phyloP scores from a whole-genome alignment of 192 early-diverging fungal genomes.

The Paraglomus occultum region DNA sequence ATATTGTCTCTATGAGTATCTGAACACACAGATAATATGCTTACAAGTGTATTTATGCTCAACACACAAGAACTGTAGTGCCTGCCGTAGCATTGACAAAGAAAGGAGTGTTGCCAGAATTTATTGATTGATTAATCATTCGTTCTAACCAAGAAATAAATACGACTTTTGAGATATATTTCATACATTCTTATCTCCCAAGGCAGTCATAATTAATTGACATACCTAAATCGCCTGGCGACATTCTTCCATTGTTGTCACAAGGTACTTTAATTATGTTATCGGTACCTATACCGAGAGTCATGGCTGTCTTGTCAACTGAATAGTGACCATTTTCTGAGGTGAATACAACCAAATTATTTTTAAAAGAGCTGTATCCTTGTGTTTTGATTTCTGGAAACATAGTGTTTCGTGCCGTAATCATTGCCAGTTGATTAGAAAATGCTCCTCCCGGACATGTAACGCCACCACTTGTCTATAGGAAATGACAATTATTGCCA shows the following conservation, averaged over 20 bases:
- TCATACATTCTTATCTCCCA: too few relatives aligned
- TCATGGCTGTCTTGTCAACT: conserved; percentile 71
- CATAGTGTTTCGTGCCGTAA: conserved; percentile 65
- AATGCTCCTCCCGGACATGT: conserved; percentile 74
- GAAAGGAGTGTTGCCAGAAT: conserved; percentile 59
- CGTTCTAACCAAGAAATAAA: conserved; percentile 34
- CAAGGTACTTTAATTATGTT: conserved; percentile 64
- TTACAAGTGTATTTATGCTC: background rate
- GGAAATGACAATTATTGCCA: conserved; percentile 29
- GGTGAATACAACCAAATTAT: conserved; percentile 62
- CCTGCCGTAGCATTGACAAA: conserved; percentile 83
- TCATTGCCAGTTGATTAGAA: conserved; percentile 73
- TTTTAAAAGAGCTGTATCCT: conserved; percentile 48
- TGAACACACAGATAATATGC: background rate
- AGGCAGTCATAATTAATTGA: background rate
- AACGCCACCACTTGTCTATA: conserved; percentile 53
- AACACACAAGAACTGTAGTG: conserved; percentile 69
- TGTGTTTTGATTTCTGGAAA: conserved; percentile 60
- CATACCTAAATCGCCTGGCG: conserved; percentile 49
- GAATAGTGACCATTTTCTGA: conserved; percentile 73
- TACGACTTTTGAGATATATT: background rate
- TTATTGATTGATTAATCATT: conserved; percentile 42
- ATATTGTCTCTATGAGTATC: background rate
- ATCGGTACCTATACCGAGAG: conserved; percentile 67
- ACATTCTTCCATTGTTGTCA: conserved; percentile 62